Evolutionary conservation across 768 basidiomycete species (phyloP), one percentile per base, ranked within the genome.

Genomic region (Russula vinacea): DNA sequence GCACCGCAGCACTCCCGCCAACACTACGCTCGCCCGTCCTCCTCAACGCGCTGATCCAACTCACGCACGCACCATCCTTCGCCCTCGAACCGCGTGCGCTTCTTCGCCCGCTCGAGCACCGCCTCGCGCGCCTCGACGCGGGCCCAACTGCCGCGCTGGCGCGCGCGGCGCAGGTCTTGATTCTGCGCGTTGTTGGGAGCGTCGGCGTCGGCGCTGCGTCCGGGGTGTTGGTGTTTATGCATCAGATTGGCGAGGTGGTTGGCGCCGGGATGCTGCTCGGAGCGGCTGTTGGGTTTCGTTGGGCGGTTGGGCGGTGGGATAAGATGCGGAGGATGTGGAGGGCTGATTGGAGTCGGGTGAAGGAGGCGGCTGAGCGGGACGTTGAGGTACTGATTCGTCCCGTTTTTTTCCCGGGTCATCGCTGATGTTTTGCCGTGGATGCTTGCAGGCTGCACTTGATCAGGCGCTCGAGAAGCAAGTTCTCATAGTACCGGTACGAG

Each of bases 331-430:
- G 50, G 52, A 60, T 52, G 37, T 75, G 71, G 70, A 72, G 69
- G 68, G 62, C 62, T 9, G 73, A 71, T 44, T 75, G 73, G 73
- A 32, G 44, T n/a, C 61, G 74, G 24, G 68, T 73, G 2, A 65
- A 64, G 37, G 67, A 71, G 56, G 72, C 73, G 1, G 68, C 73
- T 4, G 72, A 71, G 60, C 58, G 74, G 35, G 74, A 75, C 40
- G 59, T 74, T 24, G 61, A 72, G 71, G 68, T 62, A 40, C 4
- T 17, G 16, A n/a, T 16, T 19, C 0, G 19, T 7, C 1, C 39
- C 14, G 24, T 7, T 11, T 8, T 17, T 7, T 33, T 44, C 7
- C n/a, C n/a, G n/a, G n/a, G 44, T 16, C 44, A 45, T 14, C 10
- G 10, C 35, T 49, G 45, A 62, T 55, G 2, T 55, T 52, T 35